Evolutionary conservation across 208 protist genomes (phyloP), one percentile per base, ranked within the genome.

Genomic region (Leishmania turanica): DNA sequence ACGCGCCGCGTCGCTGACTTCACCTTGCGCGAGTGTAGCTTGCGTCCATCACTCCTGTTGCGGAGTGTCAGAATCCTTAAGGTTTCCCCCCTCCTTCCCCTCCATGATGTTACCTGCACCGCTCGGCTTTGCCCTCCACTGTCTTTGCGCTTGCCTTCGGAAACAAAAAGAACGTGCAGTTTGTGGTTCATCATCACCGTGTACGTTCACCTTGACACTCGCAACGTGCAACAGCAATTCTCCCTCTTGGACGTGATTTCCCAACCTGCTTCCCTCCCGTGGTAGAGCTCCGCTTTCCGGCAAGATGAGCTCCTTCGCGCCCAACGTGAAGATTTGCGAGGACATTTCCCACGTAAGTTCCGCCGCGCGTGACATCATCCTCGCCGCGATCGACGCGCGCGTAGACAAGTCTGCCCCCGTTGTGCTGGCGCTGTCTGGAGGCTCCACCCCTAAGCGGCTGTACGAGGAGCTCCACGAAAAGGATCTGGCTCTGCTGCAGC

Each of bases 351-450:
- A 91, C 19, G 88, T 95, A 3, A 88, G 84, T 42, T 74, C 62
- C n/a, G 84, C 76, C 19, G 89, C 87, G 0, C 87, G 89, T 40
- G 70, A 84, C 47, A 82, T 86, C 37, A 95, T 95, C 27, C 72
- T 91, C 19, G 78, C 82, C 17, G 77, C 78, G 40, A 45, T 84
- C 15, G n/a, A 69, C 4, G 78, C 42, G 45, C 74, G 79, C 4
- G 64, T 15, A 4, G 70, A 66, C 65, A 73, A n/a, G 31, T 62
- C 24, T 1, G 58, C 74, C 49, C 87, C 84, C 0, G 64, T 90
- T 45, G 91, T 90, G 4, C 62, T 96, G 17, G 94, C 92, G 4
- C 88, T 97, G 24, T 94, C 94, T 2, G 94, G 94, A 17, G 94
- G 94, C n/a, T 91, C 86, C 19, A 95, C 94, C 0, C 94, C 94